Evolutionary conservation across 1,139 yeast genomes (phyloP).

Genomic region (Kazachstania sp.): DNA sequence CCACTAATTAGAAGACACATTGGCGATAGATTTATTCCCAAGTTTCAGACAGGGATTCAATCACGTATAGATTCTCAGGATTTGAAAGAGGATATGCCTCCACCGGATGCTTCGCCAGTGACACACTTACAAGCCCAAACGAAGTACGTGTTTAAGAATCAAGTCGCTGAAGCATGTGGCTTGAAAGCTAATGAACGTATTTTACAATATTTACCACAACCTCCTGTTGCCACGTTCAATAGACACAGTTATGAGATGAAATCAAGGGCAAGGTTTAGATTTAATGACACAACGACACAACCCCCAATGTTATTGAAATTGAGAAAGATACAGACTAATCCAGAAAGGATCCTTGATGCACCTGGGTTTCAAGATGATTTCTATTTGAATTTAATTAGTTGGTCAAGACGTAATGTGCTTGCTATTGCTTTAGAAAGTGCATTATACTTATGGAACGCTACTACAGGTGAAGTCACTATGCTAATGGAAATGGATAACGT

Average conservation of each 20-base stretch:
- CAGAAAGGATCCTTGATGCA: conserved; percentile 91
- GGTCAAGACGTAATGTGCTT: conserved; percentile 77
- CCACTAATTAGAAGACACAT: not conserved
- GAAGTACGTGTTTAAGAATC: conserved; percentile 63
- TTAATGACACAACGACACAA: conserved; percentile 6
- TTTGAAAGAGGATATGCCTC: conserved; percentile 30
- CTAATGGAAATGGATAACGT: conserved; percentile 40
- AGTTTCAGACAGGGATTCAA: conserved; percentile 37
- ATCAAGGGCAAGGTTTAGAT: conserved; percentile 25
- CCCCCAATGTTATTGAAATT: conserved; percentile 32
- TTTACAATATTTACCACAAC: conserved; percentile 75
- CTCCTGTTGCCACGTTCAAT: conserved; percentile 48
- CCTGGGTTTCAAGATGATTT: conserved; percentile 93
- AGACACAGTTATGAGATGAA: conserved; percentile 25
- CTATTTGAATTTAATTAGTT: conserved; percentile 74
- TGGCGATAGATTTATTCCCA: conserved; percentile 45
- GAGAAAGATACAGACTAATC: conserved; percentile 75
- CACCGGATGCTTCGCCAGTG: conserved; percentile 41
- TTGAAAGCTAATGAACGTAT: conserved; percentile 76
- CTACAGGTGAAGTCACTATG: conserved; percentile 67
- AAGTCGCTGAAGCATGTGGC: conserved; percentile 94
- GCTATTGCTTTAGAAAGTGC: conserved; percentile 85
- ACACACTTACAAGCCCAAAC: conserved; percentile 62
- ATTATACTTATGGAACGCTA: conserved; percentile 91
- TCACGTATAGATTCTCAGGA: conserved; percentile 23